Percentiles rank a stretch among this genome's conserved stretches.
These are phyloP conservation scores for Entamoeba moshkovskii DNA, from an alignment of 208 protist genomes.

Conservation along the genomic window DNA sequence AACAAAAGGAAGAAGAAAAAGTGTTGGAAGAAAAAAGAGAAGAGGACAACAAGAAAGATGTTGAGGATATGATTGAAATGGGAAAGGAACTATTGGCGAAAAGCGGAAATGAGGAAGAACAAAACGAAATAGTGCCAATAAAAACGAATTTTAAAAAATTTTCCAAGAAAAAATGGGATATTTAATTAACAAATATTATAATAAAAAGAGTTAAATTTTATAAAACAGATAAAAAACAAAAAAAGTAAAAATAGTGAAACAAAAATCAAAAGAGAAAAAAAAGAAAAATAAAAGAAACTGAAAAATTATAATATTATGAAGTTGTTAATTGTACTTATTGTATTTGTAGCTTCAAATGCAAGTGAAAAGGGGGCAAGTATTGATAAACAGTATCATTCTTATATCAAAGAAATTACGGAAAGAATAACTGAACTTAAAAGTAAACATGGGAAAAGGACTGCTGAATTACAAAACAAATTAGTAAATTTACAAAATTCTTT, in stretches of 20 bases:
- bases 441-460: not conserved
- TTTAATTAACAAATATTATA: no score
- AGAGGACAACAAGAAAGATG: not conserved
- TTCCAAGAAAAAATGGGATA: not conserved
- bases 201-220: not conserved
- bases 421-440: not conserved
- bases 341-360: not conserved
- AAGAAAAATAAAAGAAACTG: not conserved
- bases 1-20: not conserved
- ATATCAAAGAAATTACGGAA: not conserved
- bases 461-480: not conserved
- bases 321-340: not conserved
- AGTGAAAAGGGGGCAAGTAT: not conserved
- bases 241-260: not conserved
- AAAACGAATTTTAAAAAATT: not conserved
- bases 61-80: not conserved
- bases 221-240: no score
- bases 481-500: not conserved
- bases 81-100: not conserved
- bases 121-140: not conserved
- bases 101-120: not conserved
- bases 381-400: not conserved
- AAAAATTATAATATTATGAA: not conserved
- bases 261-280: not conserved
- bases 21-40: not conserved